These are phyloP conservation scores for Candida argentea DNA, from an alignment of 805 yeast genomes.

Conservation along the genomic window DNA sequence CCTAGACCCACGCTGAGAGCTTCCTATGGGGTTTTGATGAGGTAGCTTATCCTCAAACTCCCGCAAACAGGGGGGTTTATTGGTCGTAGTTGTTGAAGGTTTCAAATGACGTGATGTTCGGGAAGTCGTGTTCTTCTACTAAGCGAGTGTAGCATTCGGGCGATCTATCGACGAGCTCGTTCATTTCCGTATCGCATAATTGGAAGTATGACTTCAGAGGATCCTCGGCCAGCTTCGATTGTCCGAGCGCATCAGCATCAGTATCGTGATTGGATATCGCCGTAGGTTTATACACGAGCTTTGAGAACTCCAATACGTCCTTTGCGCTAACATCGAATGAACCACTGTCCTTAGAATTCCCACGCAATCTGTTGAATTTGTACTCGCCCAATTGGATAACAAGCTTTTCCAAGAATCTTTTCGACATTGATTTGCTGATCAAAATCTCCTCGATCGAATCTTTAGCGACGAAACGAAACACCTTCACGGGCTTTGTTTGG, in stretches of 20 bases:
- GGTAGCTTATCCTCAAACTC: too few species aligned
- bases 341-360: slow-evolving; percentile 9
- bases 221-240: too few species aligned
- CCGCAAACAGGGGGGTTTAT: too few species aligned
- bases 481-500: slow-evolving; percentile 71
- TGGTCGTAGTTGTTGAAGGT: slow-evolving; percentile 22
- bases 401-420: slow-evolving; percentile 66
- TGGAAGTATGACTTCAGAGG: too few species aligned
- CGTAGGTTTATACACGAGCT: slow-evolving; percentile 1
- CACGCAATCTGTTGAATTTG: slow-evolving; percentile 18
- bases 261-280: too few species aligned
- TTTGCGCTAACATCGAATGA: slow-evolving; percentile 3
- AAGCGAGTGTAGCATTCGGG: slow-evolving; percentile 33
- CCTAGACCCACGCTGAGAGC: too few species aligned
- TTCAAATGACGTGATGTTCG: slow-evolving; percentile 26
- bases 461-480: slow-evolving; percentile 66
- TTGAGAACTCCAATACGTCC: slow-evolving; percentile 6
- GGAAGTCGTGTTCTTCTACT: slow-evolving; percentile 12
- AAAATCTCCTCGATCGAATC: slow-evolving; percentile 80
- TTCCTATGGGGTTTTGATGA: too few species aligned
- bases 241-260: too few species aligned
- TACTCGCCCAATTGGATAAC: slow-evolving; percentile 39
- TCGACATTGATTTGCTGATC: slow-evolving; percentile 67
- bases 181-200: slow-evolving; percentile 33
- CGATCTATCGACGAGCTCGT: slow-evolving; percentile 41